Conservation (phyloP, 2,329 filamentous ascomycete genomes). For the Aquanectria penicillioides region DNA sequence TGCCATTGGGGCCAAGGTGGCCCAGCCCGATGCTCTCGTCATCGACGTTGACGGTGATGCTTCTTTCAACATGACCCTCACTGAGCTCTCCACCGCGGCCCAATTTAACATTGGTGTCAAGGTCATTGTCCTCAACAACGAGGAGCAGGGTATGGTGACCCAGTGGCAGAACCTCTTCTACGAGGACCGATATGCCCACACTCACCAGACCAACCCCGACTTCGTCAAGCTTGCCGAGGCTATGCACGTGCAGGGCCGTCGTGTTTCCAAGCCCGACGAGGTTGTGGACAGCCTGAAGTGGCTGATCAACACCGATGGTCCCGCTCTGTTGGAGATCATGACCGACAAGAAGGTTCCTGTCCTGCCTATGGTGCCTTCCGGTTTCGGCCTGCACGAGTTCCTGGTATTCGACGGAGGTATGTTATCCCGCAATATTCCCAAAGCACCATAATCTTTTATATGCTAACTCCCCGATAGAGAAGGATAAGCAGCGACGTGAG, state of each 20-base stretch:
- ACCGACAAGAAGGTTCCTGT: slow-evolving; percentile 94
- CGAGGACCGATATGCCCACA: slow-evolving; percentile 91
- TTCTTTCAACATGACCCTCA: slow-evolving; percentile 99
- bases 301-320: slow-evolving; percentile 90
- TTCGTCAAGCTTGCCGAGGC: slow-evolving; percentile 93
- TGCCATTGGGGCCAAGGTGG: slow-evolving; percentile 94
- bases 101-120: slow-evolving; percentile 98
- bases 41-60: slow-evolving; percentile 98
- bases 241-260: slow-evolving; percentile 84
- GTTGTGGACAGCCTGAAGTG: slow-evolving; percentile 83
- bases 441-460: not conserved
- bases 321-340: slow-evolving; percentile 89
- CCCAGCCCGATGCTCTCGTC: slow-evolving; percentile 79
- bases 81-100: slow-evolving; percentile 89
- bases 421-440: slow-evolving; percentile 14
- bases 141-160: slow-evolving; percentile 98
- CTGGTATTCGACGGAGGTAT: slow-evolving; percentile 57
- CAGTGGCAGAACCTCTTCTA: slow-evolving; percentile 99
- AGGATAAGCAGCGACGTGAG: slow-evolving; percentile 73
- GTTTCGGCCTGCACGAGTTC: slow-evolving; percentile 90
- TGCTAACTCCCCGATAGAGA: slow-evolving; percentile 61
- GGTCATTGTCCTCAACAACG: slow-evolving; percentile 93
- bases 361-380: slow-evolving; percentile 95
- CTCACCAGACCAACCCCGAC: slow-evolving; percentile 94
- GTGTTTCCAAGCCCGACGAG: slow-evolving; percentile 79